phyloP scores from a whole-genome alignment of 2,329 filamentous ascomycete species.

The Chaetomium sp. region DNA sequence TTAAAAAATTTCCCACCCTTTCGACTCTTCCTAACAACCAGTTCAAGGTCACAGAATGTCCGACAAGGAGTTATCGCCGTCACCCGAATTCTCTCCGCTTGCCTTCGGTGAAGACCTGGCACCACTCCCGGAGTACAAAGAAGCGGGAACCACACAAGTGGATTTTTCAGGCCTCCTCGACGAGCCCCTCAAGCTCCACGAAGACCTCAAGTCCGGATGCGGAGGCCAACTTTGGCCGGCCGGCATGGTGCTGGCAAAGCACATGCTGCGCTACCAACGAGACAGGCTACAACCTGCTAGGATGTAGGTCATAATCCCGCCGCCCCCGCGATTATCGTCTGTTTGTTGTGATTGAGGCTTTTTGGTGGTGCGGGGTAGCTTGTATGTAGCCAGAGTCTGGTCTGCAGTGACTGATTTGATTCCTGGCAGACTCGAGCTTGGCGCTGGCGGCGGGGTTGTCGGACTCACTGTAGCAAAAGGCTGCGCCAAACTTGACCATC shows the following conservation, averaged over 20 bases:
- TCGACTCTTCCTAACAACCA: background rate
- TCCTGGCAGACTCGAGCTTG: conserved; percentile 74
- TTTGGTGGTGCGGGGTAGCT: conserved; percentile 14
- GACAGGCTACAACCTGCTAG: conserved; percentile 64
- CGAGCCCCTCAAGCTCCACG: conserved; percentile 72
- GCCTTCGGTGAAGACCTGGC: conserved; percentile 57
- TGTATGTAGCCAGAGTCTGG: background rate
- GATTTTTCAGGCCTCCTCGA: conserved; percentile 75
- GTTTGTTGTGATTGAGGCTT: background rate
- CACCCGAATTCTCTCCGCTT: conserved; percentile 54
- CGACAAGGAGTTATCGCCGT: conserved; percentile 41
- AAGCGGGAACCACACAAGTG: conserved; percentile 53
- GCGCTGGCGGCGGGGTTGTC: conserved; percentile 87
- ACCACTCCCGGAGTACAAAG: conserved; percentile 63
- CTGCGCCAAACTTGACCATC: conserved; percentile 51
- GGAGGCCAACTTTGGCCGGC: conserved; percentile 95
- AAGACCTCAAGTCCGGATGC: conserved; percentile 85
- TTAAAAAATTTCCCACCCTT: background rate
- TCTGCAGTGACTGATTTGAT: conserved; percentile 19
- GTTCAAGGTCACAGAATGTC: conserved; percentile 15
- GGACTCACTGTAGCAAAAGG: conserved; percentile 64
- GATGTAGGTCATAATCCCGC: conserved; percentile 62
- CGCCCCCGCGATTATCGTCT: background rate
- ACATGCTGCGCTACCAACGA: conserved; percentile 75
- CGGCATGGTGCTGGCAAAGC: conserved; percentile 83